Evolutionary conservation across 2,329 filamentous ascomycete genomes (phyloP), one percentile per base, ranked within the genome.

Genomic region (Alternaria postmessia): DNA sequence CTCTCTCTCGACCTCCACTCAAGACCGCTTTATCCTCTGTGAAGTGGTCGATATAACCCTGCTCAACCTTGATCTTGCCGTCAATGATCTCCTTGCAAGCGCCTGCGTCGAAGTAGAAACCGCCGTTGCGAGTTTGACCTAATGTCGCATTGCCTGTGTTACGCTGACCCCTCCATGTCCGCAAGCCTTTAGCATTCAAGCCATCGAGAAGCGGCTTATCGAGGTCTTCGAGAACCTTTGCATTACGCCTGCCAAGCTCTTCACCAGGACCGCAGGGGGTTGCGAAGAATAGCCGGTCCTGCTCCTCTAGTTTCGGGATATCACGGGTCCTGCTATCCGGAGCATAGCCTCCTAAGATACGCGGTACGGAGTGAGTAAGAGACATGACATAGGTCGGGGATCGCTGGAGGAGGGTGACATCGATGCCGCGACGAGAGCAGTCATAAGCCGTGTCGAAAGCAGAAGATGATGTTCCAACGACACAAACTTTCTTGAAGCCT

Each of bases 61-160:
- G 83, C 0, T 60, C 61, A 22, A 91, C 79, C 66, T 86, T 86
- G 74, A 91, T 86, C 69, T 86, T 87, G 0, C 88, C 87, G 12
- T 89, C 84, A 1, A 81, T 81, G 59, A 91, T 89, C 22, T 90
- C 80, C 66, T 85, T 76, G 0, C 85, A 86, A 0, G 85, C 86
- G 0, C 89, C 89, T 1, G 90, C 87, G 61, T 91, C 87, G 62
- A 91, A 88, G 75, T 91, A 91, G 70, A 90, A 91, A 0, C 89
- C 88, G 0, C 89, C 89, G 1, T 76, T 75, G 4, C 57, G 51
- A 20, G 60, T 63, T 34, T 53, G 53, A 18, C 60, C 53, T 32
- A 63, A 52, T 11, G 60, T 63, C 20, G 22, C 41, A 51, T 49
- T 49, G 11, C 60, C 60, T 12, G 60, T 63, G 18, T 39, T 39